These are phyloP conservation scores for Coelastrella sp. DNA, from an alignment of 139 green algal species.

Conservation along the genomic window DNA sequence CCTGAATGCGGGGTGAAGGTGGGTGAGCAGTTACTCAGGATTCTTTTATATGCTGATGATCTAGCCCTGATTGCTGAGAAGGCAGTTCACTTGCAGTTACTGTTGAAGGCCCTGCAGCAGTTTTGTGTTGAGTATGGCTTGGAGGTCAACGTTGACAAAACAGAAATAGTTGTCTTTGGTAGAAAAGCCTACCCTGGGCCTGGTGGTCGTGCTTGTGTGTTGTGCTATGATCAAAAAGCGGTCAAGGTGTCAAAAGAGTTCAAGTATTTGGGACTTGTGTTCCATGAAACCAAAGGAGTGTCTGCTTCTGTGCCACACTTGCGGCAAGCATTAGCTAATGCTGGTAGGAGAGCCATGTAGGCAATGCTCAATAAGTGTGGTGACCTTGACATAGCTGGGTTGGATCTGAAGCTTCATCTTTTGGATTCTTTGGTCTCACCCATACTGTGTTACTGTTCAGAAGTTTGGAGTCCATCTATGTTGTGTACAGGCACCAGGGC, in stretches of 20 bases:
- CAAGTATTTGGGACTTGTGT: not conserved
- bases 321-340: not conserved
- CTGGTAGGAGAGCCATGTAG: not conserved
- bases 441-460: not conserved
- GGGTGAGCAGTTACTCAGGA: too few species aligned
- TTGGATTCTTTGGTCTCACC: not conserved
- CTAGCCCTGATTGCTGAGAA: too few species aligned
- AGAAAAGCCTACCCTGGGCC: not conserved
- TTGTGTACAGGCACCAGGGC: too few species aligned
- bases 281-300: slow-evolving; percentile 1
- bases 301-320: not conserved
- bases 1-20: too few species aligned
- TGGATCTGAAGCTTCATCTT: not conserved
- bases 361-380: too few species aligned
- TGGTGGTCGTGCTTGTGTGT: not conserved
- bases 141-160: not conserved
- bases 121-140: not conserved
- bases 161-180: slow-evolving; percentile 8
- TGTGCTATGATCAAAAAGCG: not conserved
- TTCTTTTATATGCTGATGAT: too few species aligned
- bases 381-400: too few species aligned
- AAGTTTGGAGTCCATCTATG: too few species aligned
- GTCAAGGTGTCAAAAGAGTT: not conserved
- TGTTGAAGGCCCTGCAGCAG: not conserved
- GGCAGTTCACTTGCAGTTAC: too few species aligned